Evolutionary conservation across 2,329 filamentous ascomycete species (phyloP), one percentile per base, ranked within the genome.

Genomic region (Hypoxylon sp.): DNA sequence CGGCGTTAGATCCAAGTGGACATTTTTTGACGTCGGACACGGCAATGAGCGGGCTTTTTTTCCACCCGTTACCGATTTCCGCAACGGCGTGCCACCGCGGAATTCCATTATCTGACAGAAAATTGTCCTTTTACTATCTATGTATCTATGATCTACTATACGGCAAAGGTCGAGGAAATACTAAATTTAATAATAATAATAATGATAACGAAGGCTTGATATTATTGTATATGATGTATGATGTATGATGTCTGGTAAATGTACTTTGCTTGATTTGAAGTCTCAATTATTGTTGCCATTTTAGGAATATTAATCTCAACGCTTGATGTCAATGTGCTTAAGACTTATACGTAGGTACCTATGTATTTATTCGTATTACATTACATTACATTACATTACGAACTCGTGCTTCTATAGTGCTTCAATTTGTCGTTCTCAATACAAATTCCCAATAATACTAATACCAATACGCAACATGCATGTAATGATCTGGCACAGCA

Each of bases 1-100:
- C 58, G 67, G 67, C 57, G 58, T 63, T 53, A 65, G 48, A 59
- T 39, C 48, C 13, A 47, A 54, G 17, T 44, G 9, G 46, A 46
- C 37, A 33, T 14, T 22, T 22, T 22, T 48, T 51, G 53, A 67
- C 44, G 57, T 60, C 64, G 60, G 65, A 52, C 31, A 64, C 60
- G 64, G 64, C 61, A 55, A 51, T 24, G 39, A 33, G 67, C 64
- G 60, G 62, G 44, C 24, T 59, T 39, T 59, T 47, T 26, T 13
- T 17, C 13, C 4, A 33, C 46, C 52, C 37, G 37, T 47, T 50
- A 42, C 58, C 64, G 57, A 55, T 55, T 26, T 50, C 58, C 64
- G 64, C 58, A 46, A 42, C 57, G 29, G 47, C 54, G 44, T 47
- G 54, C 54, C 39, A 42, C 33, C 46, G 47, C 57, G 57, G 63